A percentile compares a stretch with the other conserved stretches of the same genome.
Conservation (phyloP, 306 rosid species). For the Prosopis cineraria region DNA sequence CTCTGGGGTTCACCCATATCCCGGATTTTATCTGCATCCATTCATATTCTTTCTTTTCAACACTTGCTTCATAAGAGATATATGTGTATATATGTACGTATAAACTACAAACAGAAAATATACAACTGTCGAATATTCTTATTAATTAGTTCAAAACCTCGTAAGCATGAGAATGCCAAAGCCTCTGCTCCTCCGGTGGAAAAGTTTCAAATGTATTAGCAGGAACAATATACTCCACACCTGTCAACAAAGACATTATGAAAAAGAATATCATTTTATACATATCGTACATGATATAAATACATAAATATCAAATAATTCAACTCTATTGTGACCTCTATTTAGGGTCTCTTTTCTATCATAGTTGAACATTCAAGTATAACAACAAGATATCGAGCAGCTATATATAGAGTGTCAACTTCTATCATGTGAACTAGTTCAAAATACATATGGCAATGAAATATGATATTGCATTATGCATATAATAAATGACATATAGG, state of each 20-base stretch:
- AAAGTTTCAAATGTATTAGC: slow-evolving; percentile 52
- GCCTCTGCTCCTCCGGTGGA: slow-evolving; percentile 78
- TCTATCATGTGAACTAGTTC: neutral
- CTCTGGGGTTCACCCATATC: slow-evolving; percentile 63
- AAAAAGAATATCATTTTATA: neutral
- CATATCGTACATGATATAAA: neutral
- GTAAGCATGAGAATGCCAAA: slow-evolving; percentile 89
- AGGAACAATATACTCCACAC: slow-evolving; percentile 68
- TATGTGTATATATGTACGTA: neutral
- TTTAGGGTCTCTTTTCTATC: no score
- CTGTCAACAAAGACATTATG: slow-evolving; percentile 13
- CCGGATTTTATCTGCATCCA: slow-evolving; percentile 66
- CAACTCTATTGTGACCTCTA: neutral
- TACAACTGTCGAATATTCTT: neutral
- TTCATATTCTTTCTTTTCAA: neutral
- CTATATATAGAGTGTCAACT: no score
- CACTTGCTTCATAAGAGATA: neutral
- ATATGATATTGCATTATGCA: no score
- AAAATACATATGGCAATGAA: no score
- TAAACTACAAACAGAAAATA: neutral
- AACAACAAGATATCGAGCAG: no score
- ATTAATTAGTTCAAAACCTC: slow-evolving; percentile 51
- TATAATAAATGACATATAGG: no score
- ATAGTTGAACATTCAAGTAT: no score
- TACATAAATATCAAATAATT: no score